Evolutionary conservation across 164 flowering plant species (phyloP).

Genomic region (Litsea cubeba): DNA sequence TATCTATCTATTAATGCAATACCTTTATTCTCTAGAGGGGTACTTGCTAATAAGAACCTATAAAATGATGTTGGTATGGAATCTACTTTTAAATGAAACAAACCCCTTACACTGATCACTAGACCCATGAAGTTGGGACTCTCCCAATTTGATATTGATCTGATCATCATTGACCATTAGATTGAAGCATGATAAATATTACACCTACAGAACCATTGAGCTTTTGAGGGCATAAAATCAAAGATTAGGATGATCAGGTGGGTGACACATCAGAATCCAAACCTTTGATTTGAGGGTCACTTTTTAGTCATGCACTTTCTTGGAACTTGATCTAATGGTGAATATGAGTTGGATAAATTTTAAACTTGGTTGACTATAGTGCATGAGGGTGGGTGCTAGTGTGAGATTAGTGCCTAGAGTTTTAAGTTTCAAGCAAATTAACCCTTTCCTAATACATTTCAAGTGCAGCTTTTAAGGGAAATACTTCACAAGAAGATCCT

Average conservation of each 20-base stretch:
- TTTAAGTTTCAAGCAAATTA: not conserved
- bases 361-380: too few relatives aligned
- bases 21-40: not conserved
- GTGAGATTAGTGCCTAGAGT: not conserved
- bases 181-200: not conserved
- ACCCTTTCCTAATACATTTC: not conserved
- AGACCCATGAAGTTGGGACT: not conserved
- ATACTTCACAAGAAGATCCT: conserved; percentile 64
- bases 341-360: too few relatives aligned
- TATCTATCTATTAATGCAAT: conserved; percentile 12
- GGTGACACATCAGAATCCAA: too few relatives aligned
- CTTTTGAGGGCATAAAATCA: too few relatives aligned
- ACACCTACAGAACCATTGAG: not conserved
- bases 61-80: not conserved
- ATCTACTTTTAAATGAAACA: too few relatives aligned
- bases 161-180: not conserved
- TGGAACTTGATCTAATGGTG: too few relatives aligned
- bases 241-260: too few relatives aligned
- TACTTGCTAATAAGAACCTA: not conserved
- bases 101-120: too few relatives aligned
- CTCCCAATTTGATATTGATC: too few relatives aligned
- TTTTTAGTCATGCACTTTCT: too few relatives aligned
- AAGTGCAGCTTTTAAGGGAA: conserved; percentile 56
- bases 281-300: too few relatives aligned
- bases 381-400: too few relatives aligned